Percentiles rank a stretch among this genome's conserved stretches.
phyloP scores from a whole-genome alignment of 1,284 basidiomycete genomes.

The Psilocybe mexicana region DNA sequence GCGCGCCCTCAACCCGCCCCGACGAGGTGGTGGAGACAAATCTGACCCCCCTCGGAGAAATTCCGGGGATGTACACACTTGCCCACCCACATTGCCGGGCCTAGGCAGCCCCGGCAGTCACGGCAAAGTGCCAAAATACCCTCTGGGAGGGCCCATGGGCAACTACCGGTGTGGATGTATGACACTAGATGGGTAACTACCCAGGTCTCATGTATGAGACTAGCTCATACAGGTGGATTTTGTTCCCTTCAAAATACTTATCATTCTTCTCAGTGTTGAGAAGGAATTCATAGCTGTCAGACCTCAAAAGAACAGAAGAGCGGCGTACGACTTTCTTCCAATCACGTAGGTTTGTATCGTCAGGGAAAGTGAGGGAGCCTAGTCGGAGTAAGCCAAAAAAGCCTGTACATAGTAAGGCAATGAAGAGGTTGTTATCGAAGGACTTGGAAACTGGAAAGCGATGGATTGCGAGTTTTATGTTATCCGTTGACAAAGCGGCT shows the following conservation, averaged over 20 bases:
- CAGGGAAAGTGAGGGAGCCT: constrained; percentile 27
- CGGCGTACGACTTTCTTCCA: constrained; percentile 10
- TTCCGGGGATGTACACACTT: no score
- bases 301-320: neutral
- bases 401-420: constrained; percentile 21
- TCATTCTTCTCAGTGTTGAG: constrained; percentile 36
- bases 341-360: neutral
- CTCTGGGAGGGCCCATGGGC: no score
- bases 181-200: no score
- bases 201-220: no score
- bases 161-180: no score
- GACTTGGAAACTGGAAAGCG: neutral
- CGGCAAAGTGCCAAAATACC: no score
- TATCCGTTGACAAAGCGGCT: constrained; percentile 22
- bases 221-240: no score
- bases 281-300: constrained; percentile 14
- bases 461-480: constrained; percentile 1
- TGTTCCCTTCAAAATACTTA: constrained; percentile 32
- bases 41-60: no score
- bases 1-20: no score
- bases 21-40: no score
- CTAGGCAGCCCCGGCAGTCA: no score
- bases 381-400: constrained; percentile 30
- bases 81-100: no score
- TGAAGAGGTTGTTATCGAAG: constrained; percentile 29